Conservation (phyloP, 306 rosid genomes). For the Acmispon strigosus region DNA sequence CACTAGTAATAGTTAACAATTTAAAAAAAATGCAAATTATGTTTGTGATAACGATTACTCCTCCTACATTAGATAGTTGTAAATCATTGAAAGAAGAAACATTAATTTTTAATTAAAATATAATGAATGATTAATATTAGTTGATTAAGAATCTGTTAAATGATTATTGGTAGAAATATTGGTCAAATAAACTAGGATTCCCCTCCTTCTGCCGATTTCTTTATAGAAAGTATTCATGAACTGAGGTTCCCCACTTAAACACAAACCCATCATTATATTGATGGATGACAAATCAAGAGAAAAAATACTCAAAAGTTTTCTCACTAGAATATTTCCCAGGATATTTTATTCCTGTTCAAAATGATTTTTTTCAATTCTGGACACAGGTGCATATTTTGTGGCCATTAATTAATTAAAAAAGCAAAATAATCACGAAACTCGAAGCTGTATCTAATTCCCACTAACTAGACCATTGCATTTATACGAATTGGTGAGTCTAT, state of each 20-base stretch:
- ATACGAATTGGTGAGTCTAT: no score
- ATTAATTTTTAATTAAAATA: background rate
- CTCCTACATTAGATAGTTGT: background rate
- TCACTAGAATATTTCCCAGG: slow-evolving; percentile 14
- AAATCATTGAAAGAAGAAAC: background rate
- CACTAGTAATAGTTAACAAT: no score
- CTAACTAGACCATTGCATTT: background rate
- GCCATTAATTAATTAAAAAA: background rate
- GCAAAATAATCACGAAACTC: background rate
- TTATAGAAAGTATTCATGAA: background rate
- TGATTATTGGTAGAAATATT: background rate
- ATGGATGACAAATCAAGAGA: background rate
- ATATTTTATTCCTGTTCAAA: slow-evolving; percentile 3
- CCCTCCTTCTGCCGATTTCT: background rate
- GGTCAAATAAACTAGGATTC: slow-evolving; percentile 11
- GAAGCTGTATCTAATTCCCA: slow-evolving; percentile 11
- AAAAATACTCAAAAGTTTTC: background rate
- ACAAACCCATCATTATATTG: background rate
- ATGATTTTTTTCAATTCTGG: background rate
- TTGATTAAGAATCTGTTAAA: slow-evolving; percentile 14
- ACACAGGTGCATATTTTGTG: background rate
- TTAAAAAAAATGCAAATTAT: no score
- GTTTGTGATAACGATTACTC: background rate
- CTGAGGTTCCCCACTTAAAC: background rate
- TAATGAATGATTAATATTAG: slow-evolving; percentile 8